Conservation (phyloP, 805 yeast genomes). For the Candida maesae region DNA sequence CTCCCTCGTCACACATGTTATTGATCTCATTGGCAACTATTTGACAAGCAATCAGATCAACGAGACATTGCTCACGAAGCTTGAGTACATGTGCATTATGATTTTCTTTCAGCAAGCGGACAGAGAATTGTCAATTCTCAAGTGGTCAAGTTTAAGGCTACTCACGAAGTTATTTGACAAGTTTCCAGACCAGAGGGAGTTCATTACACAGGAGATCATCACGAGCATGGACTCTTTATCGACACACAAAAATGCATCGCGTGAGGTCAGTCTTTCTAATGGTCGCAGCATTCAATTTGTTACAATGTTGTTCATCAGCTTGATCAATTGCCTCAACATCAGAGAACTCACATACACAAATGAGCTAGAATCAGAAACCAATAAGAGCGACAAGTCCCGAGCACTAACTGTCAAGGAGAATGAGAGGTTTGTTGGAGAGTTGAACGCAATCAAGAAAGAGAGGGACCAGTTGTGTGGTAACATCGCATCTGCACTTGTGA, state of each 20-base stretch:
- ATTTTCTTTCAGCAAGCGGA: slow-evolving; percentile 34
- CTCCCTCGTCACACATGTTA: slow-evolving; percentile 11
- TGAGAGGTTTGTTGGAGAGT: slow-evolving; percentile 3
- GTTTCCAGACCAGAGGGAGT: slow-evolving; percentile 48
- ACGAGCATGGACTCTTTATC: slow-evolving; percentile 49
- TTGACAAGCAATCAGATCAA: slow-evolving; percentile 30
- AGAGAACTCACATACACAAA: slow-evolving; percentile 15
- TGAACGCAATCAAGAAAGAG: slow-evolving; percentile 4
- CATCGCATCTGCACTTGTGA: slow-evolving; percentile 18
- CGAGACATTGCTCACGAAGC: slow-evolving; percentile 51
- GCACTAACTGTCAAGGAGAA: slow-evolving; percentile 16
- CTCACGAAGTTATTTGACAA: slow-evolving; percentile 25
- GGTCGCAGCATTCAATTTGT: slow-evolving; percentile 49
- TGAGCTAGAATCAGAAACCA: slow-evolving; percentile 7
- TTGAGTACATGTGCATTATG: slow-evolving; percentile 49
- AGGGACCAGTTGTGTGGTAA: slow-evolving; percentile 6
- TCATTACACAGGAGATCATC: slow-evolving; percentile 58
- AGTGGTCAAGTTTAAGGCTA: slow-evolving; percentile 17
- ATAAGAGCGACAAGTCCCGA: slow-evolving; percentile 11
- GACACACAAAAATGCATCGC: slow-evolving; percentile 37
- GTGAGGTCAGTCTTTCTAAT: slow-evolving; percentile 39
- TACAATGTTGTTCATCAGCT: slow-evolving; percentile 41
- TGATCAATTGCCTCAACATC: slow-evolving; percentile 39
- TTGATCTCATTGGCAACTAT: slow-evolving; percentile 21
- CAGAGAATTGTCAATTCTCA: slow-evolving; percentile 19